A percentile compares a stretch with the other conserved stretches of the same genome.
Evolutionary conservation across 2,329 filamentous ascomycete species (phyloP).

Genomic region (Pseudocercospora crystallina): DNA sequence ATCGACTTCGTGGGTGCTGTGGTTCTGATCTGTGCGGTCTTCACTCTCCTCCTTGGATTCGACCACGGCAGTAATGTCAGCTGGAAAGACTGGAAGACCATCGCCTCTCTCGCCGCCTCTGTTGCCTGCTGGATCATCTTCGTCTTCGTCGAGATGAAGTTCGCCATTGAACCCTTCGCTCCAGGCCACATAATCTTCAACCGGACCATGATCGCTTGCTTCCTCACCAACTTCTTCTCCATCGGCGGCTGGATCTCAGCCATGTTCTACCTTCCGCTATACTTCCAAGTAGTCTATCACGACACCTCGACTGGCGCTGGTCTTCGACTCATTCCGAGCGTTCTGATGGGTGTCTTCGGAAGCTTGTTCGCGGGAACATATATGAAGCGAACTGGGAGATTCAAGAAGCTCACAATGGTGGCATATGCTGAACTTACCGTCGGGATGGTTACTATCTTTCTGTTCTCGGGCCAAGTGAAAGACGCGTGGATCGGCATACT

Average conservation of each 20-base stretch:
- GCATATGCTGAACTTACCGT: constrained; percentile 56
- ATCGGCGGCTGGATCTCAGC: constrained; percentile 60
- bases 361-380: constrained; percentile 64
- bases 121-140: constrained; percentile 65
- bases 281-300: constrained; percentile 71
- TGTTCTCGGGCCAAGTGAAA: constrained; percentile 56
- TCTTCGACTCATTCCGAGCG: constrained; percentile 65
- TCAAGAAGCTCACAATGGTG: constrained; percentile 66
- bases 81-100: constrained; percentile 61
- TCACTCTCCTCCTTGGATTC: constrained; percentile 66
- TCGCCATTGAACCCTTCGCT: constrained; percentile 71
- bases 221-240: constrained; percentile 70
- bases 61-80: constrained; percentile 72
- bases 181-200: constrained; percentile 73
- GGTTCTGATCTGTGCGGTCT: constrained; percentile 64
- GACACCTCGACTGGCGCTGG: constrained; percentile 65
- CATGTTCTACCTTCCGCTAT: constrained; percentile 74
- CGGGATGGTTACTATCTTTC: constrained; percentile 56
- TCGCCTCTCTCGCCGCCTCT: constrained; percentile 58
- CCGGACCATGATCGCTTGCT: constrained; percentile 64
- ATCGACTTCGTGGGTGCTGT: constrained; percentile 74
- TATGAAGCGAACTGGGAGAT: constrained; percentile 70
- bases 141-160: constrained; percentile 64
- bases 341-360: constrained; percentile 61
- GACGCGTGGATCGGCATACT: constrained; percentile 56